Evolutionary conservation across 2,329 filamentous ascomycete species (phyloP), one percentile per base, ranked within the genome.

Genomic region (Penicillium sp.): DNA sequence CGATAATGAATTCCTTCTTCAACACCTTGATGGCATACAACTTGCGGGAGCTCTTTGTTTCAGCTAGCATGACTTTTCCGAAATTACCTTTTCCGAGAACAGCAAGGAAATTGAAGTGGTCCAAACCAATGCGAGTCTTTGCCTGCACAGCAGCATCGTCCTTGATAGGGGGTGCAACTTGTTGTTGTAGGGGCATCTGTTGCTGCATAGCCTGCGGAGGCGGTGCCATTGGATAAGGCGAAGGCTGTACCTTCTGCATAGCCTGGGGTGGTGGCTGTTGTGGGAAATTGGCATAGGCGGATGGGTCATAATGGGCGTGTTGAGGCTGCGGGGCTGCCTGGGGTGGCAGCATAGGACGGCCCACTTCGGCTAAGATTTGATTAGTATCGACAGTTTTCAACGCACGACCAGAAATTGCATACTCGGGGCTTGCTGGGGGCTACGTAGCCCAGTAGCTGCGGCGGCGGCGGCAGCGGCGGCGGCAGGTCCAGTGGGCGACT

Each of bases 1-100:
- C 95, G 60, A 99, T 99, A 71, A 99, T 99, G 74, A 99, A 99
- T 74, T 99, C 94, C 79, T 99, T 99, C 84, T 99, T 99, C 66
- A 99, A 79, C 37, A 99, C 94, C 78, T 99, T 99, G 76, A 99
- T 99, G 55, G 94, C 94, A 73, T 97, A 99, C 8, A 99, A 81
- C 74, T 93, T 89, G 75, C 92, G 90, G 10, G 89, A 87, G 53
- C 86, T 87, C 81, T 99, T 99, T 1, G 94, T 96, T 78, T 99
- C 95, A 2, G 94, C 94, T 74, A 99, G 81, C 94, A 99, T 99
- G 77, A 99, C 94, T 78, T 99, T 99, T 74, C 94, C 94, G 72
- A 99, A 99, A 78, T 99, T 99, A 79, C 94, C 94, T 78, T 99
- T 99, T 71, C 94, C 94, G 62, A 99, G 85, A 52, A 99, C 94